A percentile compares a stretch with the other conserved stretches of the same genome.
phyloP scores from a whole-genome alignment of 352 stramenopile species.

The Peronospora farinosa region DNA sequence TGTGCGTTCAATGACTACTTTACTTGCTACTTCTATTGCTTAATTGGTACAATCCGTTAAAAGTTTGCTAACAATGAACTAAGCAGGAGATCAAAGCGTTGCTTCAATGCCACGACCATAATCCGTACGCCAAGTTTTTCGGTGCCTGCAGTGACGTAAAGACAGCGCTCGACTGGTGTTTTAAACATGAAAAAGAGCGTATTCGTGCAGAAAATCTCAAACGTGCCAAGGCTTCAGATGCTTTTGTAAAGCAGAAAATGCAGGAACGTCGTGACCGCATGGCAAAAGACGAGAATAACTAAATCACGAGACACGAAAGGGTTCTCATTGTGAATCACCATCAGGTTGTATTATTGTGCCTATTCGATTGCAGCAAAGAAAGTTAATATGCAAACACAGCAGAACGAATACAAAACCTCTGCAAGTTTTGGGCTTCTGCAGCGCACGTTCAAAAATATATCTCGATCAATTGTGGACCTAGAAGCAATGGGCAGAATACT shows the following conservation, averaged over 20 bases:
- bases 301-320: constrained; percentile 2
- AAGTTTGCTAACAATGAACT: constrained; percentile 7
- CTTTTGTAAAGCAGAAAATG: constrained; percentile 74
- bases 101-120: constrained; percentile 63
- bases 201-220: constrained; percentile 61
- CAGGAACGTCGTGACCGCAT: constrained; percentile 52
- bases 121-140: constrained; percentile 74
- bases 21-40: neutral
- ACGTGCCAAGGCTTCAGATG: constrained; percentile 56
- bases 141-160: constrained; percentile 69
- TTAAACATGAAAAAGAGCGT: constrained; percentile 61
- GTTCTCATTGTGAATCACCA: neutral
- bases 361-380: constrained; percentile 17
- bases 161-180: constrained; percentile 71
- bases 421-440: neutral
- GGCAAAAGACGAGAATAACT: constrained; percentile 8
- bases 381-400: constrained; percentile 13
- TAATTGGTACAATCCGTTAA: neutral
- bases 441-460: neutral
- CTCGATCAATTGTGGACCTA: neutral
- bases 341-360: constrained; percentile 8
- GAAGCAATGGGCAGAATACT: neutral
- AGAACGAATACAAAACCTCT: too few relatives aligned
- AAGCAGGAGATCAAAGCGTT: constrained; percentile 64
- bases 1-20: constrained; percentile 31